phyloP scores from a whole-genome alignment of 2,329 filamentous ascomycete species.

The Neonectria sp. region DNA sequence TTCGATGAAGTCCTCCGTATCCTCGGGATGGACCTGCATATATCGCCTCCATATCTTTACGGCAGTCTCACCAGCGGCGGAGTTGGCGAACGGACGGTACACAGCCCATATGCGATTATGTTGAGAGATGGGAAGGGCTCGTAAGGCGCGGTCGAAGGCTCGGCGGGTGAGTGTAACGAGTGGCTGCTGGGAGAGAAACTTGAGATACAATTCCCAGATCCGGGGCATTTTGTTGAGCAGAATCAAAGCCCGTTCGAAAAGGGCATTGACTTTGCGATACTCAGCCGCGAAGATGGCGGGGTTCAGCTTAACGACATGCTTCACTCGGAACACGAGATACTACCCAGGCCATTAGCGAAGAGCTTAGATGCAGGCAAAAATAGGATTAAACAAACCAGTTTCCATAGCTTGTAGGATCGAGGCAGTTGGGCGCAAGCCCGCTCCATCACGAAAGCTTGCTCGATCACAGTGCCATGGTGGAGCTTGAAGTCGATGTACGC shows the following conservation, averaged over 20 bases:
- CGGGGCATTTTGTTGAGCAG: constrained; percentile 98
- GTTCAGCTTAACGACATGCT: constrained; percentile 87
- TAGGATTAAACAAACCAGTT: constrained; percentile 74
- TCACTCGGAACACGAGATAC: constrained; percentile 89
- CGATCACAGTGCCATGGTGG: constrained; percentile 85
- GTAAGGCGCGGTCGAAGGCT: constrained; percentile 92
- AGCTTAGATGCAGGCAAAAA: neutral
- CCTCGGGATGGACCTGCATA: constrained; percentile 97
- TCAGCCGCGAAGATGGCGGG: constrained; percentile 84
- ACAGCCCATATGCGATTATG: constrained; percentile 96
- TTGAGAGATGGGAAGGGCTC: constrained; percentile 93
- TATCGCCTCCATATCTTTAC: constrained; percentile 96
- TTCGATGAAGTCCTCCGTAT: constrained; percentile 95
- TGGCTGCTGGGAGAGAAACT: constrained; percentile 92
- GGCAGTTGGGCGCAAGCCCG: constrained; percentile 91
- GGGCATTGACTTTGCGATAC: constrained; percentile 92
- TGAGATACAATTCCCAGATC: constrained; percentile 98
- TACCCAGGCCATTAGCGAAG: constrained; percentile 50
- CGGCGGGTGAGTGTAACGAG: constrained; percentile 87
- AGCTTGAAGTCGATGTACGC: constrained; percentile 93
- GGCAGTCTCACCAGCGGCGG: constrained; percentile 89
- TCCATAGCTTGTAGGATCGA: constrained; percentile 98
- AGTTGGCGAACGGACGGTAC: constrained; percentile 92
- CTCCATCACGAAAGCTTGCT: constrained; percentile 91
- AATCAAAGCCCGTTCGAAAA: constrained; percentile 93